A percentile compares a stretch with the other conserved stretches of the same genome.
These are phyloP conservation scores for Pyracantha coccinea DNA, from an alignment of 331 rosid species.

Conservation along the genomic window DNA sequence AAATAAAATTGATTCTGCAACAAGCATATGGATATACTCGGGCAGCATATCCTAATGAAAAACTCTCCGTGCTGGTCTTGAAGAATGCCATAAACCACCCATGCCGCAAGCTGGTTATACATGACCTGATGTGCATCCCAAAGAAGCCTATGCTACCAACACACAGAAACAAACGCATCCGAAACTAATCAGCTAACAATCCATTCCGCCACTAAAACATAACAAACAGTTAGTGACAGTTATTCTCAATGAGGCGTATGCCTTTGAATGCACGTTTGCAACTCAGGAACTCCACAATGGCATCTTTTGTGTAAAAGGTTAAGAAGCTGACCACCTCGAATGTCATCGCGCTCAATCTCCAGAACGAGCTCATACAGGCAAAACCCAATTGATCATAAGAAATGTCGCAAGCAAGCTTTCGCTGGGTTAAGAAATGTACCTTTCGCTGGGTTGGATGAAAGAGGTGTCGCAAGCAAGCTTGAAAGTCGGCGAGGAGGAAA, in stretches of 20 bases:
- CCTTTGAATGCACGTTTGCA: slow-evolving; percentile 94
- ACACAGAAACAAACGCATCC: slow-evolving; percentile 5
- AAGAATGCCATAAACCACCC: slow-evolving; percentile 96
- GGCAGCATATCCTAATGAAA: slow-evolving; percentile 95
- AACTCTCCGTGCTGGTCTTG: slow-evolving; percentile 89
- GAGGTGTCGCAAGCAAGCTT: slow-evolving; percentile 78
- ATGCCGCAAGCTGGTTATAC: slow-evolving; percentile 91
- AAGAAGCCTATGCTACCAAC: slow-evolving; percentile 82
- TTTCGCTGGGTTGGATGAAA: slow-evolving; percentile 75
- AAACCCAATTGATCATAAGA: not conserved
- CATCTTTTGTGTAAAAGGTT: slow-evolving; percentile 77
- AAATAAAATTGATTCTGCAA: slow-evolving; percentile 90
- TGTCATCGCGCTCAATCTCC: slow-evolving; percentile 77
- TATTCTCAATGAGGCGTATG: not conserved
- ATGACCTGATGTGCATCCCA: slow-evolving; percentile 97
- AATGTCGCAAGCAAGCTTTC: slow-evolving; percentile 75
- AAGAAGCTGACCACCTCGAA: slow-evolving; percentile 88
- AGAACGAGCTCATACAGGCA: slow-evolving; percentile 55
- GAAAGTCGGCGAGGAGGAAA: slow-evolving; percentile 66
- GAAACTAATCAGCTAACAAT: slow-evolving; percentile 13
- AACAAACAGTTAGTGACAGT: not conserved
- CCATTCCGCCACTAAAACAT: not conserved
- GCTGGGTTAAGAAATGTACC: no score
- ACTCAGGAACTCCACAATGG: slow-evolving; percentile 96
- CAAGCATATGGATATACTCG: slow-evolving; percentile 76